Evolutionary conservation across 2,329 filamentous ascomycete genomes (phyloP).

Genomic region (Penicillium hordei): DNA sequence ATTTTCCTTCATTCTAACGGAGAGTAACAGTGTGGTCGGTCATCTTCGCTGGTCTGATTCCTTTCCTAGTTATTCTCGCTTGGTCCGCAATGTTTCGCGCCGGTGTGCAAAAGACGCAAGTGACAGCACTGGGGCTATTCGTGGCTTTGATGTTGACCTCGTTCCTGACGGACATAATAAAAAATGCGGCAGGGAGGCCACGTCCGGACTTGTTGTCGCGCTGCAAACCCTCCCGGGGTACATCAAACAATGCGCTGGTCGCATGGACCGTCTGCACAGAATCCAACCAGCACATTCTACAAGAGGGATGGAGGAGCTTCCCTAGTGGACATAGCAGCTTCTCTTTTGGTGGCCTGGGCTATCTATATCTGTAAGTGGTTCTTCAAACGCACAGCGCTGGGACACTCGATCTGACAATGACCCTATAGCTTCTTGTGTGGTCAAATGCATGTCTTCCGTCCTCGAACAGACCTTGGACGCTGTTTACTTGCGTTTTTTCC

Average conservation of each 20-base stretch:
- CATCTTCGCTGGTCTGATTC: conserved; percentile 72
- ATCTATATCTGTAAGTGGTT: conserved; percentile 50
- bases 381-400: not conserved
- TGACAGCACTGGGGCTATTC: conserved; percentile 76
- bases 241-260: conserved; percentile 56
- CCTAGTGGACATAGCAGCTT: conserved; percentile 64
- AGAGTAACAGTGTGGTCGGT: conserved; percentile 61
- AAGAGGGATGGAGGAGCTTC: conserved; percentile 66
- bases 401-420: not conserved
- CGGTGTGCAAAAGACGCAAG: conserved; percentile 75
- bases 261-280: conserved; percentile 48
- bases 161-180: conserved; percentile 86
- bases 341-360: conserved; percentile 61
- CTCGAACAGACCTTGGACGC: conserved; percentile 56
- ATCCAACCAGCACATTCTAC: conserved; percentile 56
- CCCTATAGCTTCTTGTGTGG: conserved; percentile 46
- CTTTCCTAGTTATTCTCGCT: conserved; percentile 63
- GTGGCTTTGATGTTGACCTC: conserved; percentile 74
- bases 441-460: conserved; percentile 60
- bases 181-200: conserved; percentile 81
- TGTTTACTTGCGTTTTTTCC: conserved; percentile 57
- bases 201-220: conserved; percentile 86
- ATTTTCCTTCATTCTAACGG: conserved; percentile 1
- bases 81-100: conserved; percentile 65
- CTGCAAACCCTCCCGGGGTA: conserved; percentile 68